phyloP scores from a whole-genome alignment of 306 rosid species.

The Geum urbanum region DNA sequence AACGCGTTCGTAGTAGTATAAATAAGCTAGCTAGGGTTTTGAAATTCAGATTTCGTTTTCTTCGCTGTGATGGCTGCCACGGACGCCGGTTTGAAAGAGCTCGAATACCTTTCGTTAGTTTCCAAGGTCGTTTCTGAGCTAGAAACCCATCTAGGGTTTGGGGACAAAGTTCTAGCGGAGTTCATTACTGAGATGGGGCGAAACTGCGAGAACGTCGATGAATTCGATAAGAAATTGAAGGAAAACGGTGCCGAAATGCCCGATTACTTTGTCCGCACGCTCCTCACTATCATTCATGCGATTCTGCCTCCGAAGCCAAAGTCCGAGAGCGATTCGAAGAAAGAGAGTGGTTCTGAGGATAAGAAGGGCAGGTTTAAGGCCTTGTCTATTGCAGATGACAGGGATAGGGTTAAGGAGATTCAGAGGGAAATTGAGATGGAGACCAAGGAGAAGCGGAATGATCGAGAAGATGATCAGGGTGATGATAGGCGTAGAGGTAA shows the following conservation, averaged over 20 bases:
- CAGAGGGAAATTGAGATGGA: constrained; percentile 64
- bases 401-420: constrained; percentile 57
- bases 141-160: constrained; percentile 70
- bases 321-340: constrained; percentile 35
- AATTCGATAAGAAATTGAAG: constrained; percentile 62
- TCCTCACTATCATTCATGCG: constrained; percentile 67
- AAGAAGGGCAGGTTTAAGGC: constrained; percentile 48
- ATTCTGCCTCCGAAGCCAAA: constrained; percentile 67
- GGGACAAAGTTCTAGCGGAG: constrained; percentile 74
- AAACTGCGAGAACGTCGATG: constrained; percentile 48
- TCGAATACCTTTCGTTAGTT: constrained; percentile 70
- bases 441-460: constrained; percentile 26
- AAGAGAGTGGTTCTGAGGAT: constrained; percentile 39
- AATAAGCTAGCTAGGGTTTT: too few species aligned
- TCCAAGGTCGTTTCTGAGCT: constrained; percentile 80
- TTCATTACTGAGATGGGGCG: constrained; percentile 71
- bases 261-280: constrained; percentile 68
- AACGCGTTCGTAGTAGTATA: too few species aligned
- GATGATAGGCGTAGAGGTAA: constrained; percentile 31
- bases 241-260: constrained; percentile 76
- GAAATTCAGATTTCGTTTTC: too few species aligned
- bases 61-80: constrained; percentile 31
- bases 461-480: constrained; percentile 21
- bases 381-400: constrained; percentile 52
- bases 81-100: constrained; percentile 62